These are phyloP conservation scores for Angophora floribunda DNA, from an alignment of 345 rosid genomes.

Conservation along the genomic window DNA sequence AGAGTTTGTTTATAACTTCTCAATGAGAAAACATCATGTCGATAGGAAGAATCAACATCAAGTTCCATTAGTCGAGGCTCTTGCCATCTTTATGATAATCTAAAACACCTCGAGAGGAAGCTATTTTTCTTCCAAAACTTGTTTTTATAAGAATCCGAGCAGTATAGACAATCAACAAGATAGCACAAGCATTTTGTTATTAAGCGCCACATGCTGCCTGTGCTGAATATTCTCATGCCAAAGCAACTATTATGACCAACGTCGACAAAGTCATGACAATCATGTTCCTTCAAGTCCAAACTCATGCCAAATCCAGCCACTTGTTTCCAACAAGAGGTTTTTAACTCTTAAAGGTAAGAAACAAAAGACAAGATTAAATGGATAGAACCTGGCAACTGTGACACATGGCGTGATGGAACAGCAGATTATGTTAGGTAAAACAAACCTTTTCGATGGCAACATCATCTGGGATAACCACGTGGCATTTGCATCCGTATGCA, in stretches of 20 bases:
- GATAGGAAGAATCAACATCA: not conserved
- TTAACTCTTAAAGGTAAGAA: not conserved
- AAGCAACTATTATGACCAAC: not conserved
- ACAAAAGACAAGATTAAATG: not conserved
- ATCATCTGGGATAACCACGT: constrained; percentile 94
- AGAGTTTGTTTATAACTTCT: not conserved
- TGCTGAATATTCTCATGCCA: not conserved
- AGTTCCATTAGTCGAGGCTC: not conserved
- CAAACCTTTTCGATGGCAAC: constrained; percentile 90
- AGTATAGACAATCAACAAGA: not conserved
- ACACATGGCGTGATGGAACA: not conserved
- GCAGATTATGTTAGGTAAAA: not conserved
- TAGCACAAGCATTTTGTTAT: not conserved
- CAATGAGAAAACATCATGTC: not conserved
- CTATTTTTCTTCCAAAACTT: not conserved
- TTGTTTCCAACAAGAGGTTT: not conserved
- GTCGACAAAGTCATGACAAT: not conserved
- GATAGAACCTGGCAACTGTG: not conserved
- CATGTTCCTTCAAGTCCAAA: not conserved
- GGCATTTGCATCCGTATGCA: constrained; percentile 86
- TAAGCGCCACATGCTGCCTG: not conserved
- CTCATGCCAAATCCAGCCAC: not conserved
- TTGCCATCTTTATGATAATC: not conserved
- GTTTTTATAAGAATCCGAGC: not conserved
- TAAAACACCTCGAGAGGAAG: not conserved